Evolutionary conservation across 2,329 filamentous ascomycete species (phyloP).

Genomic region (Tricladium varicosporioides): DNA sequence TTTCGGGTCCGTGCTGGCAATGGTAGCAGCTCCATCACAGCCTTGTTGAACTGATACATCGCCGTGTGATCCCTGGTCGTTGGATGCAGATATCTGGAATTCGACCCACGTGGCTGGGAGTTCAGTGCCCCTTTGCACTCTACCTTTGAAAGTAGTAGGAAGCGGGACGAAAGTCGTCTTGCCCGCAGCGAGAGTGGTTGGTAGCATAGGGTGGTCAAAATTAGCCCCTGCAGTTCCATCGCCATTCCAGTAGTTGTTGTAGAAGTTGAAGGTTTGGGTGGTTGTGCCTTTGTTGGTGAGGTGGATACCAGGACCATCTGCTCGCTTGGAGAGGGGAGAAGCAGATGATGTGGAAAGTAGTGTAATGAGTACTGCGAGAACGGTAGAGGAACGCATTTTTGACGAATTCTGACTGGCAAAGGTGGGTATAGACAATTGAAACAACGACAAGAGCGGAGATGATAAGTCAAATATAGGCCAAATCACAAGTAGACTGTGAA

Average conservation of each 20-base stretch:
- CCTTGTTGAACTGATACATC: slow-evolving; percentile 39
- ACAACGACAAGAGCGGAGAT: too few species aligned
- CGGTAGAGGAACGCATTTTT: too few species aligned
- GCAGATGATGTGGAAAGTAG: too few species aligned
- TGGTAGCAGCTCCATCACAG: slow-evolving; percentile 39
- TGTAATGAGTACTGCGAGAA: too few species aligned
- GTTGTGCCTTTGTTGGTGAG: slow-evolving; percentile 38
- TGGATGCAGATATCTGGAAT: slow-evolving; percentile 38
- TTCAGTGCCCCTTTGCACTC: slow-evolving; percentile 39
- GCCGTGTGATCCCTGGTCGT: slow-evolving; percentile 38
- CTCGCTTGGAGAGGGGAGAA: too few species aligned
- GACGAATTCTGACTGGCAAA: too few species aligned
- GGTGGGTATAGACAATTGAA: too few species aligned
- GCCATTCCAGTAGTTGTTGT: slow-evolving; percentile 42
- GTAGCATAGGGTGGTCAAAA: slow-evolving; percentile 39
- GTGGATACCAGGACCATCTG: slow-evolving; percentile 34
- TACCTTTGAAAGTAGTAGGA: slow-evolving; percentile 37
- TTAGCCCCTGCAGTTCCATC: slow-evolving; percentile 39
- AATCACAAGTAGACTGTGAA: too few species aligned
- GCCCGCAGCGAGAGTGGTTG: slow-evolving; percentile 34
- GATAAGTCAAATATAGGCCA: too few species aligned
- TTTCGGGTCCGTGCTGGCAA: slow-evolving; percentile 39
- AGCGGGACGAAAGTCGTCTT: slow-evolving; percentile 34
- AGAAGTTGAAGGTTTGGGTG: slow-evolving; percentile 39
- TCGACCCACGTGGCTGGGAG: slow-evolving; percentile 41